Conservation (phyloP, 2,329 filamentous ascomycete genomes). For the Chaetomium globosum region DNA sequence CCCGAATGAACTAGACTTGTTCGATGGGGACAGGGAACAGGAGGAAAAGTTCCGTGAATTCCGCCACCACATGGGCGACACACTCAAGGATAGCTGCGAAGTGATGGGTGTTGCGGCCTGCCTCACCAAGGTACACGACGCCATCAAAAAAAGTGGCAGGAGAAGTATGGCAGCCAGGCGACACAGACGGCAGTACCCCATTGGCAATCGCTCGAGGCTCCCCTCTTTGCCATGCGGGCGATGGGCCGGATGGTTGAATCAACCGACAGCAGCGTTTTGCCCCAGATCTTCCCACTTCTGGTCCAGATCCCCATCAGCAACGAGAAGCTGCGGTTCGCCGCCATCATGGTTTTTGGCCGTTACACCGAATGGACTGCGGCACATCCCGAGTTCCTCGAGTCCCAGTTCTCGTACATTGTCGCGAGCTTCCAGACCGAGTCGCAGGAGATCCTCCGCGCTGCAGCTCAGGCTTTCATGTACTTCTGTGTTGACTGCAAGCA, state of each 20-base stretch:
- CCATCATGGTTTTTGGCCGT: constrained; percentile 93
- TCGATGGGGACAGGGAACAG: constrained; percentile 91
- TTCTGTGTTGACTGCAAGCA: constrained; percentile 94
- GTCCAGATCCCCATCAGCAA: constrained; percentile 95
- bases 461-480: constrained; percentile 93
- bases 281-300: constrained; percentile 88
- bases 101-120: constrained; percentile 94
- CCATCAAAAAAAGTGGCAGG: constrained; percentile 89
- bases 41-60: constrained; percentile 98
- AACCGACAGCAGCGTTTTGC: constrained; percentile 83
- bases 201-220: constrained; percentile 95
- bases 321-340: constrained; percentile 97
- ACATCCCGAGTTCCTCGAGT: constrained; percentile 87
- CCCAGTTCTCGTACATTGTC: constrained; percentile 94
- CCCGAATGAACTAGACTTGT: constrained; percentile 77
- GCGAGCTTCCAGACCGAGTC: constrained; percentile 87
- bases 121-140: constrained; percentile 80
- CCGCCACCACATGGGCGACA: constrained; percentile 95
- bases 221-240: constrained; percentile 90
- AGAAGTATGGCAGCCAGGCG: constrained; percentile 75
- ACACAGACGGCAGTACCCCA: constrained; percentile 77
- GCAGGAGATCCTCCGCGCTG: constrained; percentile 86
- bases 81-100: constrained; percentile 94
- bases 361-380: constrained; percentile 98
- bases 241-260: constrained; percentile 95